Evolutionary conservation across 225 moss, liverwort and hornwort species (phyloP), one percentile per base, ranked within the genome.

Genomic region (Pleurozium schreberi): DNA sequence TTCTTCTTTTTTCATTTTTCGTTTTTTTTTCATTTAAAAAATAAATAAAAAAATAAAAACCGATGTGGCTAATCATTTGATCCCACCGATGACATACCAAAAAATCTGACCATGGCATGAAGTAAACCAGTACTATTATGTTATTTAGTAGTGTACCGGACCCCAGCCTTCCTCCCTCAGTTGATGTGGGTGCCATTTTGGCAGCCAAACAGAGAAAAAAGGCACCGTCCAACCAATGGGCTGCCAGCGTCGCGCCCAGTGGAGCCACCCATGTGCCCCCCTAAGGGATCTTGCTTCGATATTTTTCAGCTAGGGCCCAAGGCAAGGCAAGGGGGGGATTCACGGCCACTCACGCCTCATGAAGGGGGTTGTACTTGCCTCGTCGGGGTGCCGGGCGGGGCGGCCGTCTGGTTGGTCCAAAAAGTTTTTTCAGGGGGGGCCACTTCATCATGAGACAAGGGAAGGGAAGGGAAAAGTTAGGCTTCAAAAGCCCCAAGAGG

Each of bases 201-300:
- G 88, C 86, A 90, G 86, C 88, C 86, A 80, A 92, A 74, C 86
- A 84, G 80, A 86, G 90, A 47, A 90, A 92, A n/a, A 88, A 90
- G 90, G 90, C 88, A 89, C 90, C 92, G 92, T 92, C 92, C 90
- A 92, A 92, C 92, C 90, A 92, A 92, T 90, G 34, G 30, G 73
- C 21, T 2, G 4, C 25, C 38, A 19, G 59, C 75, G 43, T 52
- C 4, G 7, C 8, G 0, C 40, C 6, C 77, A 4, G 33, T 83
- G 85, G 81, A 77, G 69, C 91, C 88, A 52, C 86, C 91, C 91
- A 86, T 86, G 86, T 88, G 81, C 53, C 59, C 34, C 14, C 13
- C n/a, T n/a, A n/a, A n/a, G n/a, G n/a, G n/a, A 8, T 34, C 12
- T 21, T 55, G 43, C 21, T 50, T 80, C 7, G 36, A 87, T 82